These are phyloP conservation scores for Backusella sp. DNA, from an alignment of 192 early-diverging fungal genomes.

Conservation along the genomic window DNA sequence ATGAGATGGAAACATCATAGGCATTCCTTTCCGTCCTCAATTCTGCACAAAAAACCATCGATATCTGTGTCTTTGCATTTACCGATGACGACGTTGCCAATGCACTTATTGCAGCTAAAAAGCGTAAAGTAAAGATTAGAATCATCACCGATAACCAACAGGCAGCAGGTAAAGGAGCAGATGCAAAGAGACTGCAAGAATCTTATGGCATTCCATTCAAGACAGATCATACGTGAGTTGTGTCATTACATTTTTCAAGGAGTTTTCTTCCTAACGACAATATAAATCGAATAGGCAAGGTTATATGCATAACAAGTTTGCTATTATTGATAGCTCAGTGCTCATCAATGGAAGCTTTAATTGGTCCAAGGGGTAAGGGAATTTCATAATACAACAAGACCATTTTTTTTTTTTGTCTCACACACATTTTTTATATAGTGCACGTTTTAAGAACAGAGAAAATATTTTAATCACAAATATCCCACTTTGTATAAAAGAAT, in stretches of 20 bases:
- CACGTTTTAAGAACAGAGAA: conserved; percentile 68
- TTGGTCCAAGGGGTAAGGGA: conserved; percentile 53
- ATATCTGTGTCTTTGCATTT: conserved; percentile 73
- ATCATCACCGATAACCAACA: conserved; percentile 71
- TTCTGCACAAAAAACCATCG: conserved; percentile 55
- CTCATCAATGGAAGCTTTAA: conserved; percentile 65
- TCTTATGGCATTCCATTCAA: conserved; percentile 41
- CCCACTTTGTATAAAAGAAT: conserved; percentile 52
- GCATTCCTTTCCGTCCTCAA: conserved; percentile 37
- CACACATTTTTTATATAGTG: conserved; percentile 28
- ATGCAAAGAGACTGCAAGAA: conserved; percentile 29
- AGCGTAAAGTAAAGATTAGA: conserved; percentile 50
- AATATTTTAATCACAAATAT: conserved; percentile 67
- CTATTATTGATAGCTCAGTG: conserved; percentile 53
- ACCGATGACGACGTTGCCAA: conserved; percentile 71
- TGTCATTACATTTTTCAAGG: background rate
- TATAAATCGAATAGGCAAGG: conserved; percentile 23
- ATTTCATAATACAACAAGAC: background rate
- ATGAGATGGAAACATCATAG: background rate
- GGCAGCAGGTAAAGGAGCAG: conserved; percentile 32
- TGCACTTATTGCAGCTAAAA: conserved; percentile 58
- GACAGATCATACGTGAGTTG: conserved; percentile 38
- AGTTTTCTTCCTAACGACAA: background rate
- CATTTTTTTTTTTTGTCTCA: background rate
- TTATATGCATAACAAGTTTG: conserved; percentile 77